A percentile compares a stretch with the other conserved stretches of the same genome.
These are phyloP conservation scores for Amanita pallidorosea DNA, from an alignment of 768 basidiomycete species.

Conservation along the genomic window DNA sequence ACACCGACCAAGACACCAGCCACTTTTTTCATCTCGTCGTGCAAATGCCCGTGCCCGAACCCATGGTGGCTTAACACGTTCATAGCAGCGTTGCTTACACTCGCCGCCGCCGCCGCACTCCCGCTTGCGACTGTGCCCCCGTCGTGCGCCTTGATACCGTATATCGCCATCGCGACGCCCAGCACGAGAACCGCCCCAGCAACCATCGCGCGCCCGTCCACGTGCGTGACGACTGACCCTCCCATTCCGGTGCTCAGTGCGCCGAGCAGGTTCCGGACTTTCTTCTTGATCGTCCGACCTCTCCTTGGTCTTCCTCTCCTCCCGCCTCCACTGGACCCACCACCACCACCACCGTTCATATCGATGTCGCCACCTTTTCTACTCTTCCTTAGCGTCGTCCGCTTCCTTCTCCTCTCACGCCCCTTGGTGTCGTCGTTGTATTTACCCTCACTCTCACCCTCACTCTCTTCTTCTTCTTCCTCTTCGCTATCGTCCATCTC, in stretches of 20 bases:
- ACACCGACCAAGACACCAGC: constrained; percentile 13
- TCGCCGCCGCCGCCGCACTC: neutral
- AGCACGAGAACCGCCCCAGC: constrained; percentile 60
- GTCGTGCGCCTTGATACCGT: constrained; percentile 26
- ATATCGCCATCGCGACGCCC: constrained; percentile 60
- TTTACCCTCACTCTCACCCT: neutral
- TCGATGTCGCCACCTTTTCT: neutral
- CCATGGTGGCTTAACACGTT: constrained; percentile 7
- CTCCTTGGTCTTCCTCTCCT: constrained; percentile 9
- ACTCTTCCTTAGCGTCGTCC: constrained; percentile 1
- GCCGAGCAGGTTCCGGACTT: neutral
- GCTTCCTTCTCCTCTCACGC: constrained; percentile 6
- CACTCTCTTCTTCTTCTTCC: neutral
- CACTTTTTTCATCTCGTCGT: constrained; percentile 17
- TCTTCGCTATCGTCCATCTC: constrained; percentile 16
- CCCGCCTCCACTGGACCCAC: neutral
- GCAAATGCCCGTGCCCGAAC: constrained; percentile 15
- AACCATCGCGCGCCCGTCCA: constrained; percentile 36
- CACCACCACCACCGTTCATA: no score
- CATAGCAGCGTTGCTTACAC: constrained; percentile 10
- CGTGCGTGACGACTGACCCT: constrained; percentile 7
- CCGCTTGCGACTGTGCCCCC: neutral
- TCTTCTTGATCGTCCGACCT: constrained; percentile 7
- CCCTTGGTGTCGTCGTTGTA: neutral
- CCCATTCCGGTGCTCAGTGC: neutral